Conservation (phyloP, 768 basidiomycete genomes). For the Pleurotus giganteus region DNA sequence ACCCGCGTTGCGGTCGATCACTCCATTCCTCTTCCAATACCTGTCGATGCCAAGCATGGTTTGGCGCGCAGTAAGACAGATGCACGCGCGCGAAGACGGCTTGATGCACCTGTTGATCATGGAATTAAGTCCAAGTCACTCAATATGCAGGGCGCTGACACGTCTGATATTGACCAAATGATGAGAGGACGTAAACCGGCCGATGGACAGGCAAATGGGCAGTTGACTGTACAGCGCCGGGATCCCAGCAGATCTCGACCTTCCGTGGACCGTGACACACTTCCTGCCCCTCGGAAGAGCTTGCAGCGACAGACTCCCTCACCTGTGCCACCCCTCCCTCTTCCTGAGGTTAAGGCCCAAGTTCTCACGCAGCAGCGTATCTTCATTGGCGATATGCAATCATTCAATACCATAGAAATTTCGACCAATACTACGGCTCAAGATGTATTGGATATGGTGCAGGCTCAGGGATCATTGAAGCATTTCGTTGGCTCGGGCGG, state of each 20-base stretch:
- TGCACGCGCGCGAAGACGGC: conserved; percentile 19
- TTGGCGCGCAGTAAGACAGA: conserved; percentile 37
- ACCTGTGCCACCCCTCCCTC: conserved; percentile 36
- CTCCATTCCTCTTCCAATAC: conserved; percentile 25
- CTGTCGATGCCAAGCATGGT: conserved; percentile 27
- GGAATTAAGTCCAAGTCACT: conserved; percentile 21
- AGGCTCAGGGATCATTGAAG: conserved; percentile 63
- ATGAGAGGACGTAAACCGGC: conserved; percentile 4
- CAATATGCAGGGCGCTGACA: conserved; percentile 5
- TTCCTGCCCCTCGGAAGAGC: conserved; percentile 19
- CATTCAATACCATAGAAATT: conserved; percentile 74
- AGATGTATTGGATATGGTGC: conserved; percentile 67
- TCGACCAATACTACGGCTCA: conserved; percentile 63
- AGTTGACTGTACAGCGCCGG: not conserved
- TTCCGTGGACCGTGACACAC: conserved; percentile 23
- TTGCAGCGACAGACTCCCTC: conserved; percentile 21
- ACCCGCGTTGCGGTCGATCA: conserved; percentile 31
- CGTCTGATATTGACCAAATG: not conserved
- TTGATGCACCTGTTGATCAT: conserved; percentile 20
- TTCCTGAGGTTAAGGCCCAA: conserved; percentile 28
- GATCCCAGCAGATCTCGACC: conserved; percentile 4
- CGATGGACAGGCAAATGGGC: not conserved
- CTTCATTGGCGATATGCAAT: conserved; percentile 75
- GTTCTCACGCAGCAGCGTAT: conserved; percentile 63
- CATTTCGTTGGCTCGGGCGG: conserved; percentile 57